Base-by-base conservation (phyloP, 768 basidiomycete genomes). In the Podaxis sp. region DNA sequence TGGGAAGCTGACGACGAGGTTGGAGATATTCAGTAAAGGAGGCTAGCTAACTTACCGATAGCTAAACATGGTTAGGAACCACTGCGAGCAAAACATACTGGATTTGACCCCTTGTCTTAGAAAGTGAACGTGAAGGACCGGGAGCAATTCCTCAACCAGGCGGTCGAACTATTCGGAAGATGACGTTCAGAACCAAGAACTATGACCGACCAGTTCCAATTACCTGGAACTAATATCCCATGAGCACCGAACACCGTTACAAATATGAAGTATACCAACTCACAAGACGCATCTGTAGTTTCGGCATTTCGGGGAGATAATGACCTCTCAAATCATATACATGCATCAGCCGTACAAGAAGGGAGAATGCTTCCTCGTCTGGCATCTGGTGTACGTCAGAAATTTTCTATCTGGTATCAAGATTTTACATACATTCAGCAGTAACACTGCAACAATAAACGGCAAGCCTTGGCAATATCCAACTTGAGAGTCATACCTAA, bases 221-320 rank as follows among this genome's bases (percentile, higher is more conserved):
- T 78, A 89, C 87, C 83, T 87, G 87, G 69, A 86, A 89, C 87
- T 87, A 61, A 38, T 28, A 51, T 48, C 9, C 11, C 51, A 26
- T 44, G 30, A 46, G 38, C 36, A 40, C 33, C 24, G 39, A 61
- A 69, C 40, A 63, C 73, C 69, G 69, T 73, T 69, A 61, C 69
- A 71, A 69, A 33, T 33, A 33, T 33, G 8, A 33, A 33, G 8
- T 71, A 61, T 8, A 57, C 11, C 19, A 26, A 72, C 87, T 77
- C 71, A 92, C 91, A 64, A 99, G 83, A 22, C 96, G 93, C 48
- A 95, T 78, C 72, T 99, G 97, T 4, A 99, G 74, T 67, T 95
- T 96, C 0, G 97, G 97, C 97, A 99, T 99, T 70, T 99, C 96
- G 3, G 97, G 96, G n/a, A 98, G 80, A 76, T 95, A 99, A 76